Conservation (phyloP, 139 green algal species). For the Micractinium sp. region DNA sequence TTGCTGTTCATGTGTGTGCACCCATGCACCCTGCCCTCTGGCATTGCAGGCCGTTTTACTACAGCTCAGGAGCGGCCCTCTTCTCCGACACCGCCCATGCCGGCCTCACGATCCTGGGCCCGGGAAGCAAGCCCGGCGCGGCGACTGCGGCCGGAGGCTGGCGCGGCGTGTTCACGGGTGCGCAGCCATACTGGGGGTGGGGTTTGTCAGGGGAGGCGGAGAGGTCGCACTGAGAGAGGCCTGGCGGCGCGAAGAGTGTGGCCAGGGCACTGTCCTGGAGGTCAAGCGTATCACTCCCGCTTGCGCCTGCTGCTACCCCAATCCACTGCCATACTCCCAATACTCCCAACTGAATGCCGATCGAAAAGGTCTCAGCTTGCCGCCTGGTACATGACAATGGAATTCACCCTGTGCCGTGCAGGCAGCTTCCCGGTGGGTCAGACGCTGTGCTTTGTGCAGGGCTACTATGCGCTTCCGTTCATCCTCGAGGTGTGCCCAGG, state of each 20-base stretch:
- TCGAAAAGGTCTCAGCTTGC: no score
- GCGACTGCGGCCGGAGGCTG: background rate
- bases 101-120: background rate
- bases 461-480: constrained; percentile 22
- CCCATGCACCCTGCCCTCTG: no score
- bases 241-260: background rate
- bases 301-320: no score
- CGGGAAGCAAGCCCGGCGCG: background rate
- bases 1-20: background rate
- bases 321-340: no score
- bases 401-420: background rate
- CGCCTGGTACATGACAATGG: no score
- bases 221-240: no score
- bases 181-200: background rate
- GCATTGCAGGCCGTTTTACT: background rate
- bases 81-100: background rate
- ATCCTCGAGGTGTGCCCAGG: background rate
- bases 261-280: no score
- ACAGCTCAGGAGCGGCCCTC: background rate
- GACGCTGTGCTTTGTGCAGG: constrained; percentile 8
- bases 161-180: background rate
- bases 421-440: background rate
- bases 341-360: no score
- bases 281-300: no score
- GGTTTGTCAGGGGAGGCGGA: background rate